Conservation (phyloP, 1,284 basidiomycete genomes). For the Trichosporon coremiiforme region DNA sequence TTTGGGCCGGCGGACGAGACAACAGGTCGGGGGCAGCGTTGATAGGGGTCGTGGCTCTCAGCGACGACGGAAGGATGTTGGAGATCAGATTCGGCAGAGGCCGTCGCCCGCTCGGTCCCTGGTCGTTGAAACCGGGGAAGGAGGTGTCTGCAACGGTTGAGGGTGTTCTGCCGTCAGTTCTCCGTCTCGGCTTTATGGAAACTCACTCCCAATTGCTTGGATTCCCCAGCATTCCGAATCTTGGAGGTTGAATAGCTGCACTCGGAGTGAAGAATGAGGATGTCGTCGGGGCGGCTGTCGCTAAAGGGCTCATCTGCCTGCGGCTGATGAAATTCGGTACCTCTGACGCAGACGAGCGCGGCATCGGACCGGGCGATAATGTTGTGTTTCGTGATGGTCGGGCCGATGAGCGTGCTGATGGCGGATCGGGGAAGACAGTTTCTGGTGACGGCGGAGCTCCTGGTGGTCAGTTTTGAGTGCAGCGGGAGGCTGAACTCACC, state of each 20-base stretch:
- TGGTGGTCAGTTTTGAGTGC: constrained; percentile 23
- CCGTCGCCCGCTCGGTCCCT: constrained; percentile 31
- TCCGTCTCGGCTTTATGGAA: too few species aligned
- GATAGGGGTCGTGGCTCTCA: constrained; percentile 39
- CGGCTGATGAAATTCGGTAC: constrained; percentile 60
- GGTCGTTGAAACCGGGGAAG: constrained; percentile 40
- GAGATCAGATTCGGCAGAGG: constrained; percentile 47
- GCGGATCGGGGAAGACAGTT: constrained; percentile 42
- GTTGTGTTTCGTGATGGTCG: constrained; percentile 61
- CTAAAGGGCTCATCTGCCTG: constrained; percentile 54
- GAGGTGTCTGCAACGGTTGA: constrained; percentile 45
- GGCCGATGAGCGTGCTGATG: constrained; percentile 34
- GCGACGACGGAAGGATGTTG: constrained; percentile 34
- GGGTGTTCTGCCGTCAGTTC: constrained; percentile 39
- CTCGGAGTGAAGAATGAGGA: constrained; percentile 77
- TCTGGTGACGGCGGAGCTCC: constrained; percentile 40
- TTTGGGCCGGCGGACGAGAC: constrained; percentile 51
- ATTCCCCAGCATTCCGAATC: constrained; percentile 45
- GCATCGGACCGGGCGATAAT: constrained; percentile 55
- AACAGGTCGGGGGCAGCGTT: constrained; percentile 27
- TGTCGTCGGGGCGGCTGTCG: constrained; percentile 56
- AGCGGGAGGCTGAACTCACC: constrained; percentile 62
- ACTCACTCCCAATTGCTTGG: constrained; percentile 46
- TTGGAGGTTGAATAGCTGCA: constrained; percentile 29
- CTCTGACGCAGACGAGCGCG: constrained; percentile 46